These are phyloP conservation scores for Scedosporium apiospermum DNA, from an alignment of 2,329 filamentous ascomycete species.

Conservation along the genomic window DNA sequence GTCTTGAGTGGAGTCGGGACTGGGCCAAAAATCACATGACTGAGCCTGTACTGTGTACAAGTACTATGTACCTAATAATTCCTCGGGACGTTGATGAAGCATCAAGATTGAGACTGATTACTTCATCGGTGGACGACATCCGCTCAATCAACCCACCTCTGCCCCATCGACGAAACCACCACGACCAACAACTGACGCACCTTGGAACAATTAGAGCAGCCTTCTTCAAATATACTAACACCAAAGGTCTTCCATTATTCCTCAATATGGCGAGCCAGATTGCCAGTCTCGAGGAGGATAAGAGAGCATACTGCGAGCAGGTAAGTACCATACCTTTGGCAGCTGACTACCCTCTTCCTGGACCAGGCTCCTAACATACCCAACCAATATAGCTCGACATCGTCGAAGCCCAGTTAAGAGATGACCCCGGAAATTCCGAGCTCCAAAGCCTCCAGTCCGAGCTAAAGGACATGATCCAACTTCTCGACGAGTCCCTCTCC, in stretches of 20 bases:
- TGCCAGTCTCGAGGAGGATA: constrained; percentile 40
- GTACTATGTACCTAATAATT: no score
- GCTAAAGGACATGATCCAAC: constrained; percentile 70
- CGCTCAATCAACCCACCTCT: no score
- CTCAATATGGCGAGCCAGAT: constrained; percentile 19
- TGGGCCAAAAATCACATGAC: no score
- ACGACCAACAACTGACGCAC: no score
- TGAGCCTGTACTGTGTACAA: no score
- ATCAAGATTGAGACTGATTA: no score
- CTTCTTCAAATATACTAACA: not conserved
- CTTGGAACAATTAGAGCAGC: no score
- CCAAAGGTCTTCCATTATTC: not conserved
- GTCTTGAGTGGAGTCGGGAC: no score
- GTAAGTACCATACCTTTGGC: constrained; percentile 22
- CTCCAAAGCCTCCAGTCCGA: constrained; percentile 69
- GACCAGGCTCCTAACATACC: constrained; percentile 12
- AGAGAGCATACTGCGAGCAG: constrained; percentile 47
- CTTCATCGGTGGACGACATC: no score
- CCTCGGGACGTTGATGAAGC: no score
- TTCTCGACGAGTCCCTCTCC: constrained; percentile 71
- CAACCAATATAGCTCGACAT: constrained; percentile 56
- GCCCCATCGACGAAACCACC: no score
- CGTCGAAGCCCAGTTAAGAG: constrained; percentile 64
- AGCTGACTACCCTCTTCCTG: not conserved
- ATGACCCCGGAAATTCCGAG: constrained; percentile 72